Conservation (phyloP, 495 filamentous ascomycete species). For the Lasiosphaeria miniovina region DNA sequence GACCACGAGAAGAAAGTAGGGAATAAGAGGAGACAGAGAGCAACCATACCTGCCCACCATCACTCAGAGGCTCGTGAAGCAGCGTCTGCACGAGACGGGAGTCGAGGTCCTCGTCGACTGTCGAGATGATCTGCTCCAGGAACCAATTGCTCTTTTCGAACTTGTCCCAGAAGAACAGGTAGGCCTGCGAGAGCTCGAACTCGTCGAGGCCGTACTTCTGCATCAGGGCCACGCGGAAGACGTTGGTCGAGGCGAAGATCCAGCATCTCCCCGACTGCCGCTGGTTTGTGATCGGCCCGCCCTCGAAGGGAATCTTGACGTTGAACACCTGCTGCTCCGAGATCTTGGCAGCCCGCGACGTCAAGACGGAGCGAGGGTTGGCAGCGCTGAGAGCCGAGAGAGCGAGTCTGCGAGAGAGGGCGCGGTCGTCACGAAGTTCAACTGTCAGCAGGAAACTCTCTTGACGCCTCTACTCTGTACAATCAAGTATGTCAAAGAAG, state of each 20-base stretch:
- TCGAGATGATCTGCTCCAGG: constrained; percentile 76
- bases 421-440: no score
- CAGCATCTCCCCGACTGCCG: constrained; percentile 76
- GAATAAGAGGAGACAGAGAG: no score
- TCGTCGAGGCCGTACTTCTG: constrained; percentile 69
- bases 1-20: no score
- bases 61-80: constrained; percentile 62
- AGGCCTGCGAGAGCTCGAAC: constrained; percentile 84
- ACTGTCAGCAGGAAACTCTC: background rate
- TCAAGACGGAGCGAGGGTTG: constrained; percentile 53
- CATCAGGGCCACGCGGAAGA: constrained; percentile 82
- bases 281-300: constrained; percentile 82
- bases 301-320: constrained; percentile 76
- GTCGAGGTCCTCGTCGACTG: constrained; percentile 63
- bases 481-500: background rate
- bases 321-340: constrained; percentile 78
- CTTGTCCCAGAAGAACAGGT: constrained; percentile 95
- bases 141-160: constrained; percentile 90
- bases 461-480: background rate
- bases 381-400: constrained; percentile 62
- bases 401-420: constrained; percentile 48
- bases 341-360: constrained; percentile 53
- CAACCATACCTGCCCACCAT: constrained; percentile 63
- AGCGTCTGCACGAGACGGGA: constrained; percentile 66
- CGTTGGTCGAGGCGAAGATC: constrained; percentile 84